These are phyloP conservation scores for Glaciozyma martinii DNA, from an alignment of 768 basidiomycete genomes.

Conservation along the genomic window DNA sequence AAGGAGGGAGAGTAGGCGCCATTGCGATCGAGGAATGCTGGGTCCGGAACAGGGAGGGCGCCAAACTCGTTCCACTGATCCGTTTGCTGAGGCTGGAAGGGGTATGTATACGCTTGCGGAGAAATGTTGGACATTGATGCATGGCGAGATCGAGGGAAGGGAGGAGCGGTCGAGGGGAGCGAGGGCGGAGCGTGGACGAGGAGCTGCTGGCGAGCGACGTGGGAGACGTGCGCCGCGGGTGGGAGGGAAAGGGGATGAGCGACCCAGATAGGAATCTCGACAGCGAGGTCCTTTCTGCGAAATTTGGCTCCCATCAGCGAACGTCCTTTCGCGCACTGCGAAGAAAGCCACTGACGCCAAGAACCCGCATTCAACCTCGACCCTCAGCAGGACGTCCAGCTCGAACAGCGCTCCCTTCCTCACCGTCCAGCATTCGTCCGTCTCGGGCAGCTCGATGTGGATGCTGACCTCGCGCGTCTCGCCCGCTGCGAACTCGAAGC, in stretches of 20 bases:
- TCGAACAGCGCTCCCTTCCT: constrained; percentile 30
- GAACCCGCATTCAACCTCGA: constrained; percentile 28
- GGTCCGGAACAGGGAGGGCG: background rate
- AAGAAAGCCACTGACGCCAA: constrained; percentile 13
- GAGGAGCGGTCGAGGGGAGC: background rate
- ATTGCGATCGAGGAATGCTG: no score
- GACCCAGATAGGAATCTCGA: constrained; percentile 33
- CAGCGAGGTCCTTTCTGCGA: constrained; percentile 22
- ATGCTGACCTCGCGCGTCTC: constrained; percentile 14
- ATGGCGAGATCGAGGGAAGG: background rate
- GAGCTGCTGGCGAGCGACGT: background rate
- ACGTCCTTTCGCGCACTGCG: background rate
- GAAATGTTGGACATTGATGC: background rate
- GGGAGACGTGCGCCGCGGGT: constrained; percentile 10
- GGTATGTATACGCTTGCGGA: background rate
- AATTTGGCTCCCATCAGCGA: background rate
- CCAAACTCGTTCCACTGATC: background rate
- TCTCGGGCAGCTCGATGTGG: constrained; percentile 9
- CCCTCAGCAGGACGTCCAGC: constrained; percentile 24
- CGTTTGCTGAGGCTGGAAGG: background rate
- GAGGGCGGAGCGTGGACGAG: background rate
- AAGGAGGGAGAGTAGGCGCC: no score
- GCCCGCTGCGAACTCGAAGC: constrained; percentile 27
- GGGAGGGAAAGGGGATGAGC: constrained; percentile 32
- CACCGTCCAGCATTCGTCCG: constrained; percentile 20